Base-by-base conservation (phyloP, 768 basidiomycete species). In the Rubroboletus satanas region DNA sequence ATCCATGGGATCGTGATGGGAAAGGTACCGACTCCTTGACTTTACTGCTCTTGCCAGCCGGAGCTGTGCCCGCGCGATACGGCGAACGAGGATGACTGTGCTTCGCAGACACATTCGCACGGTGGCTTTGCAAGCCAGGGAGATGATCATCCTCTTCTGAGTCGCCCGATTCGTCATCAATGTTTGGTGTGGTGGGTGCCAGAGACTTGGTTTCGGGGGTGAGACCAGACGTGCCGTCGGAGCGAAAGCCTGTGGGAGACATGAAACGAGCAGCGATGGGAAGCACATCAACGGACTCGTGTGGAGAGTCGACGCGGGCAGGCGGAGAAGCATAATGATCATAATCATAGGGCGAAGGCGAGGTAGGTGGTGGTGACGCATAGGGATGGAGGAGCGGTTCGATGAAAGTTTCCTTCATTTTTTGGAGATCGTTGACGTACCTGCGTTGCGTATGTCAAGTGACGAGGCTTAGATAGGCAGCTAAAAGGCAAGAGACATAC, bases 351-450 rank as follows among this genome's bases (percentile, higher is more conserved):
- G 83, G 77, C 32, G 75, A 65, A 7, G 83, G 79, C 5, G 83
- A 77, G n/a, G 75, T 61, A 18, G 70, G 62, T 0, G 70, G 57
- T 14, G 71, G 67, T 2, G 74, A 67, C 8, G 77, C 74, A 63
- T 83, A 92, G 11, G 93, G 91, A 73, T 96, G 93, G 15, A 98
- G 81, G 33, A 96, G 80, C 9, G 90, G 87, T 58, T 89, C 87
- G 63, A 94, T 90, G 64, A 97, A 97, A 0, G 90, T 93, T 60
- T 94, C 91, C 74, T 92, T 93, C 83, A 98, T 87, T 74, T 88
- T 91, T 62, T 84, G 72, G 10, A 98, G 80, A 64, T 98, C 95
- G 62, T 82, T 82, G 35, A 98, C 93, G 67, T 98, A 98, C 83
- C 94, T 97, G 67, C 2, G 48, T 49, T 28, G 28, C 17, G 47